A percentile compares a stretch with the other conserved stretches of the same genome.
phyloP scores from a whole-genome alignment of 1,139 yeast genomes.

The Geotrichum australiense region DNA sequence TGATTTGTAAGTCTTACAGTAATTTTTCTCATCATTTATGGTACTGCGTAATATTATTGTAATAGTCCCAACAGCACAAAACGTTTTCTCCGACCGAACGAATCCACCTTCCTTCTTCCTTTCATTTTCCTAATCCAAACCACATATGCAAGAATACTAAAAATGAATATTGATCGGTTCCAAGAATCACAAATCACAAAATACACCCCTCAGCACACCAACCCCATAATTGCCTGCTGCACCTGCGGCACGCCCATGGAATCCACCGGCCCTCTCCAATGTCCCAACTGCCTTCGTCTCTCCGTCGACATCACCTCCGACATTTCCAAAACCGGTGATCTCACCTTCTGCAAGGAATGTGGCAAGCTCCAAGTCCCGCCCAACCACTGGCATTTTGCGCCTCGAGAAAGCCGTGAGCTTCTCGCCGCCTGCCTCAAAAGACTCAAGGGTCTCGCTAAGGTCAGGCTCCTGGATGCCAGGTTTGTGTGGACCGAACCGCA shows the following conservation, averaged over 20 bases:
- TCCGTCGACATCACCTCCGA: conserved; percentile 94
- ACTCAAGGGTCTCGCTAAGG: conserved; percentile 79
- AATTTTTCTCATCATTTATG: too few relatives aligned
- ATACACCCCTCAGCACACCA: conserved; percentile 37
- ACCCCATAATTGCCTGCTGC: conserved; percentile 88
- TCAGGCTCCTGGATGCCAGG: conserved; percentile 84
- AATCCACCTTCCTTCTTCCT: background rate
- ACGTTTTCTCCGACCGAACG: too few relatives aligned
- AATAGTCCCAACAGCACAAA: too few relatives aligned
- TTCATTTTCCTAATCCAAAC: background rate
- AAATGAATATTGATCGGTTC: background rate
- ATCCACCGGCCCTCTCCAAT: conserved; percentile 85
- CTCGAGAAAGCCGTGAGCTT: conserved; percentile 84
- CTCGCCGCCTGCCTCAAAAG: conserved; percentile 85
- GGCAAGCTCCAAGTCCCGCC: conserved; percentile 93
- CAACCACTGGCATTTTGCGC: conserved; percentile 85
- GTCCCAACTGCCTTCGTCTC: conserved; percentile 92
- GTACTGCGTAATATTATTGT: too few relatives aligned
- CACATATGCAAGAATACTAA: background rate
- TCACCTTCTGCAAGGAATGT: conserved; percentile 94
- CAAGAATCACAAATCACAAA: conserved; percentile 11
- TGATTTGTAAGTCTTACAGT: too few relatives aligned
- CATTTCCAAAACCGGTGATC: conserved; percentile 84
- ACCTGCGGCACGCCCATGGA: conserved; percentile 98
- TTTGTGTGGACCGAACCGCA: conserved; percentile 99